A percentile compares a stretch with the other conserved stretches of the same genome.
phyloP scores from a whole-genome alignment of 2,329 filamentous ascomycete species.

The Ophiostoma piceae region DNA sequence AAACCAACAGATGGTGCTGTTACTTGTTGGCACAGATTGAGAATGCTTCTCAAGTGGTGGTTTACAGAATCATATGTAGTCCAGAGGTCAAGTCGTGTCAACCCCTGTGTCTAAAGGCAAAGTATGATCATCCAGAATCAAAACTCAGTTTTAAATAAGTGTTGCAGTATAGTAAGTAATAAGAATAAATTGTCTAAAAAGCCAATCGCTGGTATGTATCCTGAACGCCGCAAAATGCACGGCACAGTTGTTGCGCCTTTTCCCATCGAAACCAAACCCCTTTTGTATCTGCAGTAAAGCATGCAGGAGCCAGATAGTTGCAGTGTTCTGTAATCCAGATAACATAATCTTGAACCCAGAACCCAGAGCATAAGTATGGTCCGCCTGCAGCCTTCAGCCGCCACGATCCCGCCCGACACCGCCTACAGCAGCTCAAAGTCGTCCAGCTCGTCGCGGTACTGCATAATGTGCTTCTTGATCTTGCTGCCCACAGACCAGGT shows the following conservation, averaged over 20 bases:
- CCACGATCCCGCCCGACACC: no score
- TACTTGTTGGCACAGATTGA: no score
- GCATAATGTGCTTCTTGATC: constrained; percentile 94
- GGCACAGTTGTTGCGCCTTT: neutral
- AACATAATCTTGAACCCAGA: no score
- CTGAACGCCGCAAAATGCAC: constrained; percentile 10
- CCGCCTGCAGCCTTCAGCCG: no score
- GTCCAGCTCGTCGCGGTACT: constrained; percentile 89
- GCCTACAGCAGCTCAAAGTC: constrained; percentile 82
- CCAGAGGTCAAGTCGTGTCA: no score
- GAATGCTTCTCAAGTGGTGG: no score
- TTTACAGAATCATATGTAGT: no score
- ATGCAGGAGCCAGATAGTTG: neutral
- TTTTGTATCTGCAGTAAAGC: neutral
- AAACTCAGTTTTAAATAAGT: neutral
- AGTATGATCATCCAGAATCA: no score
- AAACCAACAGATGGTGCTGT: no score
- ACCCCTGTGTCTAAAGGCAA: no score
- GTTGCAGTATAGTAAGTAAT: neutral
- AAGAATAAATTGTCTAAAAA: neutral
- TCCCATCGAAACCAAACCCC: no score
- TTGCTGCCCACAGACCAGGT: constrained; percentile 95
- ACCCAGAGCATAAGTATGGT: no score
- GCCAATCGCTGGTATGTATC: constrained; percentile 17
- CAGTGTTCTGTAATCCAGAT: neutral